Base-by-base conservation (phyloP, 176 grass and related monocot species). In the Phoenix roebelenii region DNA sequence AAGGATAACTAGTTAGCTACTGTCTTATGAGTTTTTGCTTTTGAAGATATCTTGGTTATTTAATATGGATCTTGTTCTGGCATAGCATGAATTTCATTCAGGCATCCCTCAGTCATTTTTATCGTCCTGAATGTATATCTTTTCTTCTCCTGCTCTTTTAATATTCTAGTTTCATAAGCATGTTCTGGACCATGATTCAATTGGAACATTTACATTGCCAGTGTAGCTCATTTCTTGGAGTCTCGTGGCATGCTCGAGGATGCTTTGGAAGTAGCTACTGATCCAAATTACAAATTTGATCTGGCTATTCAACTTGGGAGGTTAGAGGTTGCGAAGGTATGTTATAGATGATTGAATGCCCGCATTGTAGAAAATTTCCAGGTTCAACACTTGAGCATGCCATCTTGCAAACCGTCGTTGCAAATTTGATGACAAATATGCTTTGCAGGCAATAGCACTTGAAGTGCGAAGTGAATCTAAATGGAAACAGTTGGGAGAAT, bases 381-480 rank as follows among this genome's bases (percentile, higher is more conserved):
- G 35, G 7, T 44, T 44, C 6, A 9, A 10, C 35, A 44, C 9
- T 12, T 44, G 35, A 44, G 9, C 9, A 44, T 12, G 35, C 35
- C 35, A 12, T 39, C 16, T 29, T 30, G 16, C 30, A 19, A 32
- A 18, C 17, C 7, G n/a, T 17, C n/a, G 4, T 29, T 67, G 52
- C 18, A 14, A 3, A 4, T 16, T 55, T 35, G 3, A 56, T 12
- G 9, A 24, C 1, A 26, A 52, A 18, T 77, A 66, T 80, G 48
- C n/a, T 39, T 4, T 78, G 68, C 72, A 97, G 93, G 79, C 81
- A 73, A 92, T 97, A 23, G 87, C 87, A 1, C 63, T 63, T 70
- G 87, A 92, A 78, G 75, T 83, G n/a, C 93, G 85, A 78, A 92
- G 87, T 75, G 87, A 97, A 70, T 97, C 93, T 16, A 97, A 97